Base-by-base conservation (phyloP, 257 asterid species). In the Anisodus acutangulus region DNA sequence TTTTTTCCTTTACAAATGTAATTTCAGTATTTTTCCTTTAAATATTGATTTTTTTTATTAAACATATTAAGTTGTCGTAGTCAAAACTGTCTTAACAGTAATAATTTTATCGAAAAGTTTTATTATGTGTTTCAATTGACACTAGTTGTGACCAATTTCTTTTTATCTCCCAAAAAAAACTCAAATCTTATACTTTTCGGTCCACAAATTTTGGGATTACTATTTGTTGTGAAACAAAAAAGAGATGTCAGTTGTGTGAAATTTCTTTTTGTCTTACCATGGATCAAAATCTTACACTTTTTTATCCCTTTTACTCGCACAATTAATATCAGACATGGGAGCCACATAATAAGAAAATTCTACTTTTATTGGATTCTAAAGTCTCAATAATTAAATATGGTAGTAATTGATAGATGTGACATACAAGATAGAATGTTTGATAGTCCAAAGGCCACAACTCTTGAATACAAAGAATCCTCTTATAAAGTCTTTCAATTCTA, bases 371-470 rank as follows among this genome's bases (percentile, higher is more conserved):
- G 6, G 51, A 37, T 68, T 7, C 26, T 68, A 37, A 39, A 39
- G 16, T 26, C 9, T 78, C 31, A 53, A 13, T 78, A 26, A 53
- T 78, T 26, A 53, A 4, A 53, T 53, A 53, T 35, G 31, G 26
- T 13, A 26, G 26, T 31, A 51, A 22, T 74, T 53, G 49, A 78
- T 78, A 13, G 82, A 26, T 5, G 49, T 53, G 64, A 78, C 49
- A 49, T 15, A 78, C 49, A 53, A 78, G 45, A 53, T 51, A 31
- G 49, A 53, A 53, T 78, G 64, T 31, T 78, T 78, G 82, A 53
- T 53, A 78, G 2, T 6, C 8, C 15, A 51, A 2, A 76, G 7
- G 16, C 5, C 72, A 13, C n/a, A 64, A 35, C 45, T 22, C 17
- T 9, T 63, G 70, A 63, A 26, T 22, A 19, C 16, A 47, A 72